These are phyloP conservation scores for Hypomyces perniciosus DNA, from an alignment of 2,329 filamentous ascomycete species.

Conservation along the genomic window DNA sequence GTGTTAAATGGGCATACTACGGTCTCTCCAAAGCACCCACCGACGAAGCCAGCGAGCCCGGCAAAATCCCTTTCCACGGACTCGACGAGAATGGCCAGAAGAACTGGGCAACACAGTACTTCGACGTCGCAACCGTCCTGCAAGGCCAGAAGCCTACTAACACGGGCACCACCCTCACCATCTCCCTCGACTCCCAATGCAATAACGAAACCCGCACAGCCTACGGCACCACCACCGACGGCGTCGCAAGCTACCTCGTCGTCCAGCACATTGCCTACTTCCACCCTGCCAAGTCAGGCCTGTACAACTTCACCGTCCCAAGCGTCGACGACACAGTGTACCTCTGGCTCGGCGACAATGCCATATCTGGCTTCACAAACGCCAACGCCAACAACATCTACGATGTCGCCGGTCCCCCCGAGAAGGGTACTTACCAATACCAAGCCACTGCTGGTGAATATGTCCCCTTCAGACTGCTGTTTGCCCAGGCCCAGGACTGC, in stretches of 20 bases:
- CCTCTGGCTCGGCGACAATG: background rate
- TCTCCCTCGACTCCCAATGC: background rate
- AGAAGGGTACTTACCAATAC: background rate
- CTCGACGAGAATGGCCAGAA: accelerated
- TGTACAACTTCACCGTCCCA: background rate
- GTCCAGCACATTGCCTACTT: slow-evolving; percentile 5
- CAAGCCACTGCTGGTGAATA: background rate
- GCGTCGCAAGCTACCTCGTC: background rate
- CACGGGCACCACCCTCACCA: background rate
- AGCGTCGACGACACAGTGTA: background rate
- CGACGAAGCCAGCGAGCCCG: background rate
- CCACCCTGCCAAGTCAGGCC: background rate
- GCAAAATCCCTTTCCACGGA: slow-evolving; percentile 1
- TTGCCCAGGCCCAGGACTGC: slow-evolving; percentile 2
- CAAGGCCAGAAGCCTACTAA: background rate
- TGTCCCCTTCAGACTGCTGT: slow-evolving; percentile 6
- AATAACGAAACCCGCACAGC: background rate
- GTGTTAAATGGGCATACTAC: background rate
- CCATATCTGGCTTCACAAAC: background rate
- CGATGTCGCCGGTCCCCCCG: background rate
- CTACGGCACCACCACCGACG: background rate
- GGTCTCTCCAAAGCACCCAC: background rate
- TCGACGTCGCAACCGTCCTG: background rate
- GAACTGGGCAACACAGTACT: slow-evolving; percentile 1
- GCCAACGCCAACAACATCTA: background rate